These are phyloP conservation scores for Pseudonitzschia multiseries DNA, from an alignment of 108 stramenopile genomes.

Conservation along the genomic window DNA sequence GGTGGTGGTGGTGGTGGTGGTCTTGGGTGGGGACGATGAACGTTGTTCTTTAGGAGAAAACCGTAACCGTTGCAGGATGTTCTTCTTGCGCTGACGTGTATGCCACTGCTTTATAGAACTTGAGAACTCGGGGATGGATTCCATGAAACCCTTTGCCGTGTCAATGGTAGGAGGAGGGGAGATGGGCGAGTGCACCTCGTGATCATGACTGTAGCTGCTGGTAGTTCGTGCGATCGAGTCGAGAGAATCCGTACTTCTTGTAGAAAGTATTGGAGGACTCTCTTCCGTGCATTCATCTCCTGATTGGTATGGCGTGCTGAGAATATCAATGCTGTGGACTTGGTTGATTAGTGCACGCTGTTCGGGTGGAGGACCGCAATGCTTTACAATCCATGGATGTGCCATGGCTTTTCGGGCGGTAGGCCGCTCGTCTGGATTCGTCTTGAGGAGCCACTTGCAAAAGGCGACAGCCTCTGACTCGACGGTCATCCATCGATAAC, in stretches of 20 bases:
- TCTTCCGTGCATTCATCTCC: background rate
- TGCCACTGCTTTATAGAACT: background rate
- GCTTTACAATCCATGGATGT: conserved; percentile 28
- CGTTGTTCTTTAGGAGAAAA: background rate
- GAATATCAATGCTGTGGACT: background rate
- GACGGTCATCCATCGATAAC: conserved; percentile 24
- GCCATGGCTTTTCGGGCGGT: conserved; percentile 19
- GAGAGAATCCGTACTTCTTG: background rate
- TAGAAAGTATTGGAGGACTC: background rate
- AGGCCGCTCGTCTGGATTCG: conserved; percentile 14
- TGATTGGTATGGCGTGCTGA: background rate
- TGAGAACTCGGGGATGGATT: background rate
- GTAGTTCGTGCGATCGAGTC: background rate
- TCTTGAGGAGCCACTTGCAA: conserved; percentile 17
- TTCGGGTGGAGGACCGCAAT: conserved; percentile 5
- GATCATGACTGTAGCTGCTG: background rate
- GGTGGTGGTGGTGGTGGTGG: background rate
- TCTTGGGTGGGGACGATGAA: background rate
- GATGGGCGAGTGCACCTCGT: background rate
- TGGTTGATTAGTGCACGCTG: background rate
- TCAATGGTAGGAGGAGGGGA: background rate
- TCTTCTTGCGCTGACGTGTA: no score
- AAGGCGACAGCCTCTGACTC: conserved; percentile 19
- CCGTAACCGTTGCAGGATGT: no score
- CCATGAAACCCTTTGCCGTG: background rate